Percentiles rank a stretch among this genome's conserved stretches.
Evolutionary conservation across 176 grass and related monocot species (phyloP).

Genomic region (Metroxylon sagu): DNA sequence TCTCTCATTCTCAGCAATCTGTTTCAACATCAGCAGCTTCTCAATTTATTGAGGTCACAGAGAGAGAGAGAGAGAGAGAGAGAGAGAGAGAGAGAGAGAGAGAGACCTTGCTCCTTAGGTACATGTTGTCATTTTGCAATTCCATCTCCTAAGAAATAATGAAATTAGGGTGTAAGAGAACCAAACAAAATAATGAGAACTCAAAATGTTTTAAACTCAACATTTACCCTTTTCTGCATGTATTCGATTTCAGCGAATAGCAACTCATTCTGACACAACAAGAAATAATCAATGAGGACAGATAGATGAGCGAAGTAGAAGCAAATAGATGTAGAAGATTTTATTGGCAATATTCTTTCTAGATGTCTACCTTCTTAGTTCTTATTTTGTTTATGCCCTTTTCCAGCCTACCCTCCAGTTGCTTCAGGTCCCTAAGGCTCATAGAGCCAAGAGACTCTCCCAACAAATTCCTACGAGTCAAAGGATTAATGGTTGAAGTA

Average conservation of each 20-base stretch:
- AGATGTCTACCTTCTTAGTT: conserved; percentile 52
- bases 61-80: not conserved
- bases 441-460: conserved; percentile 47
- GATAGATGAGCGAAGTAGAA: not conserved
- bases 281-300: not conserved
- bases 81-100: not conserved
- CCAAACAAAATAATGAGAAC: conserved; percentile 1
- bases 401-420: conserved; percentile 60
- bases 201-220: too few relatives aligned
- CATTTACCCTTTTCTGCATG: conserved; percentile 49
- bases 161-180: conserved; percentile 4
- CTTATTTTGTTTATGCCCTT: conserved; percentile 75
- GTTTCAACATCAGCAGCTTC: not conserved
- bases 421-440: conserved; percentile 46
- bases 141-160: conserved; percentile 43
- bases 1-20: conserved; percentile 66
- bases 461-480: conserved; percentile 37
- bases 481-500: not conserved
- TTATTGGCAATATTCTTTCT: too few relatives aligned
- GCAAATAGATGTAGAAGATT: not conserved
- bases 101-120: conserved; percentile 52
- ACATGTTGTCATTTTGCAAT: conserved; percentile 51
- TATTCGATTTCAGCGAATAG: conserved; percentile 44
- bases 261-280: conserved; percentile 52
- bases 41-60: not conserved